Evolutionary conservation across 2,329 filamentous ascomycete species (phyloP), one percentile per base, ranked within the genome.

Genomic region (Fusarium pininemorale): DNA sequence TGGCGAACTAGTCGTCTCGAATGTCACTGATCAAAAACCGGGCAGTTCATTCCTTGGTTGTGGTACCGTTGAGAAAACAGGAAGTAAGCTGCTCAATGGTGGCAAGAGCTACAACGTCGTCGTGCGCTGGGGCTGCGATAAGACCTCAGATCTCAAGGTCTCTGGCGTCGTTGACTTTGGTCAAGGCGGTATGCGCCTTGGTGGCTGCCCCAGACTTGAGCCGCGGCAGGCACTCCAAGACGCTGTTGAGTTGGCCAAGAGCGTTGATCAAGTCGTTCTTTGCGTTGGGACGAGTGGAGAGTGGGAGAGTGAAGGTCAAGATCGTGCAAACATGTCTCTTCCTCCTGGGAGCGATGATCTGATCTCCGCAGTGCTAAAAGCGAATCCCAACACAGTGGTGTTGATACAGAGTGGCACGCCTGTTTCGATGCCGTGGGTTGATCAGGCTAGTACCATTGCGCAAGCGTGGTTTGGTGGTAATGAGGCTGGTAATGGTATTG

Each of bases 221-320:
- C 56, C 56, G 1, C 30, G 8, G 1, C 28, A 38, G 3, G 62
- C 56, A 32, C 20, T 62, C 8, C 22, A 32, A 26, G 45, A 62
- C 2, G 56, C 62, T 5, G 30, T 44, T 9, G 38, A 62, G 0
- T 1, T 64, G 6, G 62, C 62, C 3, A 44, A 22, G 3, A 30
- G 20, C 3, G 45, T 38, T 1, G 62, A 64, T 13, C 45, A 64
- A 32, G 62, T 62, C 2, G 62, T 64, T 45, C 56, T 64, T 22
- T 50, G 44, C 0, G 56, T 64, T 6, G 62, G 62, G 13, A 62
- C 57, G 1, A 64, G 57, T 20, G 62, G 62, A 4, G 62, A 64
- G 2, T 64, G 62, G 62, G 62, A 64, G 30, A 62, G 44, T 22
- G 62, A 64, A n/a, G 62, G 62, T 4, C 56, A 61, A n/a, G 62